Percentiles rank a stretch among this genome's conserved stretches.
Evolutionary conservation across 2,329 filamentous ascomycete genomes (phyloP).

Genomic region (Epichloe coenophiala): DNA sequence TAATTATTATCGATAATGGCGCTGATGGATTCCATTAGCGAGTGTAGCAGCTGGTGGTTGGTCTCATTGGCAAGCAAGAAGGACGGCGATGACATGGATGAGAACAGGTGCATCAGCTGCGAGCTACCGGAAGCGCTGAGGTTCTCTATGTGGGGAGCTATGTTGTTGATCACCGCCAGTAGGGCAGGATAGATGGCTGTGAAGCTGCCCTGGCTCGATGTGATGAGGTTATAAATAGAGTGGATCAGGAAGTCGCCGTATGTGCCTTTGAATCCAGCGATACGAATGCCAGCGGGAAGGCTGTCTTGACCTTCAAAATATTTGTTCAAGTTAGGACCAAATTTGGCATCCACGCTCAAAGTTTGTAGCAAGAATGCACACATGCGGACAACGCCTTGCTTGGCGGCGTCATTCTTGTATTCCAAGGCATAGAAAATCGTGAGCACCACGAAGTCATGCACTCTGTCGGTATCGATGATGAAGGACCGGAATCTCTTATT

Average conservation of each 20-base stretch:
- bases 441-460: slow-evolving; percentile 83
- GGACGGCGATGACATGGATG: slow-evolving; percentile 83
- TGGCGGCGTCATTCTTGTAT: slow-evolving; percentile 71
- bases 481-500: slow-evolving; percentile 96
- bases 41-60: slow-evolving; percentile 70
- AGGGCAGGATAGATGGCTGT: slow-evolving; percentile 87
- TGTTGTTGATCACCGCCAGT: slow-evolving; percentile 84
- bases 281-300: slow-evolving; percentile 65
- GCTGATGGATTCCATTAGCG: slow-evolving; percentile 79
- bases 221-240: slow-evolving; percentile 87
- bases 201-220: slow-evolving; percentile 77
- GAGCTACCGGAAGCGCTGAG: slow-evolving; percentile 62
- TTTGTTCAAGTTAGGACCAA: slow-evolving; percentile 82
- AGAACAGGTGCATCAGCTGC: slow-evolving; percentile 77
- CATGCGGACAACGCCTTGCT: slow-evolving; percentile 89
- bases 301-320: slow-evolving; percentile 80
- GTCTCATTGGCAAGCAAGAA: slow-evolving; percentile 87
- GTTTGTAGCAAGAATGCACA: slow-evolving; percentile 96
- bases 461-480: slow-evolving; percentile 88
- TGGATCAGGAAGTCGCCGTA: slow-evolving; percentile 93
- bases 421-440: slow-evolving; percentile 88
- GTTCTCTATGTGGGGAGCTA: slow-evolving; percentile 70
- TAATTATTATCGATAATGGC: slow-evolving; percentile 84
- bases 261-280: slow-evolving; percentile 72
- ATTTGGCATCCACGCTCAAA: slow-evolving; percentile 81